Conservation (phyloP, 2,329 filamentous ascomycete species). For the Ramichloridium luteum region DNA sequence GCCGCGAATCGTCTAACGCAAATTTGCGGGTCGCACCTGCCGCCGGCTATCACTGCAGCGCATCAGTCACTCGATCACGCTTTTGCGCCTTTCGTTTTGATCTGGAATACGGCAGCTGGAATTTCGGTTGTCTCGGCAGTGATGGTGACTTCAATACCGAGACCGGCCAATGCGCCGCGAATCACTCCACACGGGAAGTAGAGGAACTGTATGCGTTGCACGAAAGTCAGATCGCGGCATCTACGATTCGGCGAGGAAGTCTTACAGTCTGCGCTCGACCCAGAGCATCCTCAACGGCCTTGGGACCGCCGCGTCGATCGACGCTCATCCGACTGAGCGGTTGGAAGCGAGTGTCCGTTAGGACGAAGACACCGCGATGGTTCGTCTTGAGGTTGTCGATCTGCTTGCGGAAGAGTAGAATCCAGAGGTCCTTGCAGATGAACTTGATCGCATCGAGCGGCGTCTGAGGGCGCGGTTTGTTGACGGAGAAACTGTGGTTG, state of each 20-base stretch:
- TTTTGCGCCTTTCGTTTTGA: slow-evolving; percentile 67
- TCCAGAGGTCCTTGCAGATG: slow-evolving; percentile 97
- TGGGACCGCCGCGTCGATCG: slow-evolving; percentile 33
- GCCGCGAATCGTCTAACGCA: no score
- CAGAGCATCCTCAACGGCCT: slow-evolving; percentile 37
- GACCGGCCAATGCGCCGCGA: slow-evolving; percentile 75
- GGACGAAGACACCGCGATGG: slow-evolving; percentile 87
- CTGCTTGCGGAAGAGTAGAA: slow-evolving; percentile 85
- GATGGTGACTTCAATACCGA: slow-evolving; percentile 84
- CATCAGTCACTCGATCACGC: slow-evolving; percentile 32
- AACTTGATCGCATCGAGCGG: slow-evolving; percentile 97
- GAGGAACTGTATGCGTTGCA: slow-evolving; percentile 53
- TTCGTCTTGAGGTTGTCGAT: slow-evolving; percentile 99
- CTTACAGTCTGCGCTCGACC: slow-evolving; percentile 66
- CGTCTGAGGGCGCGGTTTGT: slow-evolving; percentile 78
- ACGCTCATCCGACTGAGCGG: slow-evolving; percentile 84
- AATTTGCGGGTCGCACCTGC: no score
- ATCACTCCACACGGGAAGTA: slow-evolving; percentile 94
- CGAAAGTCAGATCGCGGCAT: background rate
- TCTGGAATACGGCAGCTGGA: slow-evolving; percentile 85
- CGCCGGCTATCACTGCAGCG: background rate
- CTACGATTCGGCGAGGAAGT: slow-evolving; percentile 15
- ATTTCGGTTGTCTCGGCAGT: slow-evolving; percentile 82
- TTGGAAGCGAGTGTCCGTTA: slow-evolving; percentile 86
- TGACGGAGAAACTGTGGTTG: slow-evolving; percentile 66